phyloP scores from a whole-genome alignment of 2,329 filamentous ascomycete species.

The Pseudogymnoascus destructans region DNA sequence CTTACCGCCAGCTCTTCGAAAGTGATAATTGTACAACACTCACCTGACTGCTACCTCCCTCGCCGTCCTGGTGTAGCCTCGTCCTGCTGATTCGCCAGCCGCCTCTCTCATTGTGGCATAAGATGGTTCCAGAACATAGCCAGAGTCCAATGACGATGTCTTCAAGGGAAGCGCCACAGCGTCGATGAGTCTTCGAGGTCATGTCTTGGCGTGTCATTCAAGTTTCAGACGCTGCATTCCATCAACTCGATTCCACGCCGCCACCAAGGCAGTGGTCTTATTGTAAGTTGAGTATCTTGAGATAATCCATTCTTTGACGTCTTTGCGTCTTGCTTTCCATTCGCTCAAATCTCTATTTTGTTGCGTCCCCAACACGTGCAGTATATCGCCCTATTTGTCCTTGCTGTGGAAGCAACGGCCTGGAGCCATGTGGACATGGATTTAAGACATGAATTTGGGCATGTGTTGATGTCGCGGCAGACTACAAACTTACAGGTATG shows the following conservation, averaged over 20 bases:
- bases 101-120: too few species aligned
- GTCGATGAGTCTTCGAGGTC: background rate
- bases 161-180: background rate
- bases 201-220: background rate
- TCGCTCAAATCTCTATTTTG: background rate
- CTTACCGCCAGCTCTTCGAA: too few species aligned
- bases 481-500: background rate
- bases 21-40: too few species aligned
- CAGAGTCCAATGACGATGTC: background rate
- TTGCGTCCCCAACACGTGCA: background rate
- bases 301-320: background rate
- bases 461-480: background rate
- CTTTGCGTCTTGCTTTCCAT: background rate
- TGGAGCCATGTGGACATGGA: slow-evolving; percentile 1
- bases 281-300: background rate
- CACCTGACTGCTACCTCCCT: too few species aligned
- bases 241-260: background rate
- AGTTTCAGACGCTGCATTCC: background rate
- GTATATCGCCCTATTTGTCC: background rate
- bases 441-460: background rate
- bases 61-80: too few species aligned
- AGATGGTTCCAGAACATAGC: background rate
- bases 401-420: slow-evolving; percentile 3
- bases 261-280: background rate
- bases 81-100: too few species aligned